Evolutionary conservation across 1,284 basidiomycete genomes (phyloP), one percentile per base, ranked within the genome.

Genomic region (Apiotrichum akiyoshidainum): DNA sequence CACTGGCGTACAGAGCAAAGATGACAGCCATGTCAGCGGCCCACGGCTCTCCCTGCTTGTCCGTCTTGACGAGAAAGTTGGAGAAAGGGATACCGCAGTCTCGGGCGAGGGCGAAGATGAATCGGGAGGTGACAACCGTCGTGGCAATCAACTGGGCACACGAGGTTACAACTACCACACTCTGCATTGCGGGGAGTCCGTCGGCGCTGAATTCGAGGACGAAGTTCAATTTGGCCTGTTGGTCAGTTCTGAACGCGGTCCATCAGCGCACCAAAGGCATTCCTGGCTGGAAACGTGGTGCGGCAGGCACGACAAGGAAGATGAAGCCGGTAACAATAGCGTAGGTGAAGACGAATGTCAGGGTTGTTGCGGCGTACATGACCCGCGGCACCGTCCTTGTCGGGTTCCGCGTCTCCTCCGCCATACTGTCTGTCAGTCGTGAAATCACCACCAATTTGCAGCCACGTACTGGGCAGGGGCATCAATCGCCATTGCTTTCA

Each of bases 111-210:
- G 72, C 66, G 51, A 74, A 77, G 19, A 77, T 64, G 67, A 74
- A 75, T 48, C 75, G 66, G 6, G 72, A 72, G 12, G 73, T 73
- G 3, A 72, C 71, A 61, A 75, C 71, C n/a, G 74, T 57, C 52
- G 72, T 69, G 2, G 73, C 71, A 21, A 71, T 59, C 26, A 71
- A 60, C 22, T 54, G 52, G 8, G 11, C 2, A 11, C 19, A 11
- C 10, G 21, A 10, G 16, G 10, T 4, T 5, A 10, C 12, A 16
- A 14, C 16, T 14, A 41, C 17, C 5, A 41, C 8, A n/a, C 8
- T 17, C 40, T 14, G 8, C 16, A 17, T 17, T 5, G 40, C 17
- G 40, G 8, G n/a, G 5, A 8, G 16, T 8, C 16, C 17, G 8
- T 8, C 40, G 17, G 3, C 6, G 8, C 2, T 3, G 3, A 41